Evolutionary conservation across 2,329 filamentous ascomycete genomes (phyloP).

Genomic region (Aspergillus transmontanensis): DNA sequence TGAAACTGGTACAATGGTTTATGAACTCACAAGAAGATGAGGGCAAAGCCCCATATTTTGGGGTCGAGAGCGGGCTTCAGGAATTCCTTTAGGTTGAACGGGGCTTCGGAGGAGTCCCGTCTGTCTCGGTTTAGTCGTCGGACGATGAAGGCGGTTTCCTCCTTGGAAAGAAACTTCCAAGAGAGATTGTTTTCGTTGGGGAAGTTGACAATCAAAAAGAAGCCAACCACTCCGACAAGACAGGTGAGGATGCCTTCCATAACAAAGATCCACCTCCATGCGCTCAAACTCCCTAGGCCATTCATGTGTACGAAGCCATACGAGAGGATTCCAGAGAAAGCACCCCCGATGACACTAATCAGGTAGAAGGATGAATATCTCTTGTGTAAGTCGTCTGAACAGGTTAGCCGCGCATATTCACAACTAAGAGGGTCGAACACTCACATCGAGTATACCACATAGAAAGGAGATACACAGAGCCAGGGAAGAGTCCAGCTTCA

Average conservation of each 20-base stretch:
- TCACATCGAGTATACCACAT: conserved; percentile 60
- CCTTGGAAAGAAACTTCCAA: conserved; percentile 35
- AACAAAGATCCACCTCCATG: conserved; percentile 12
- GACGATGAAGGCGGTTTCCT: conserved; percentile 53
- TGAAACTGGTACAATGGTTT: not conserved
- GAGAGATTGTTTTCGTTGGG: conserved; percentile 33
- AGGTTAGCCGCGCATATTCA: not conserved
- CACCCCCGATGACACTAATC: conserved; percentile 50
- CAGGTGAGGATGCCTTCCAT: conserved; percentile 28
- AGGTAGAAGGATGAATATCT: conserved; percentile 49
- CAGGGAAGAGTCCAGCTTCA: conserved; percentile 49
- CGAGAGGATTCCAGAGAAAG: conserved; percentile 52
- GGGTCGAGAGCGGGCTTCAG: conserved; percentile 50
- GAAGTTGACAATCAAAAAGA: conserved; percentile 38
- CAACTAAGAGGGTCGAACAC: conserved; percentile 1
- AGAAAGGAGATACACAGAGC: conserved; percentile 49
- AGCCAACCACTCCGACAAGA: conserved; percentile 27
- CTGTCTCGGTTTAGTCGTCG: conserved; percentile 56
- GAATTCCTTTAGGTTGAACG: conserved; percentile 52
- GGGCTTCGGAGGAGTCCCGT: conserved; percentile 51
- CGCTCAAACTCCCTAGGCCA: not conserved
- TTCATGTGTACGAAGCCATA: conserved; percentile 13
- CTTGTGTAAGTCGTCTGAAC: conserved; percentile 30
- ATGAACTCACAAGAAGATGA: conserved; percentile 51
- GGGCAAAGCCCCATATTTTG: conserved; percentile 59